Percentiles rank a stretch among this genome's conserved stretches.
phyloP scores from a whole-genome alignment of 345 rosid species.

The Luvunga scandens region DNA sequence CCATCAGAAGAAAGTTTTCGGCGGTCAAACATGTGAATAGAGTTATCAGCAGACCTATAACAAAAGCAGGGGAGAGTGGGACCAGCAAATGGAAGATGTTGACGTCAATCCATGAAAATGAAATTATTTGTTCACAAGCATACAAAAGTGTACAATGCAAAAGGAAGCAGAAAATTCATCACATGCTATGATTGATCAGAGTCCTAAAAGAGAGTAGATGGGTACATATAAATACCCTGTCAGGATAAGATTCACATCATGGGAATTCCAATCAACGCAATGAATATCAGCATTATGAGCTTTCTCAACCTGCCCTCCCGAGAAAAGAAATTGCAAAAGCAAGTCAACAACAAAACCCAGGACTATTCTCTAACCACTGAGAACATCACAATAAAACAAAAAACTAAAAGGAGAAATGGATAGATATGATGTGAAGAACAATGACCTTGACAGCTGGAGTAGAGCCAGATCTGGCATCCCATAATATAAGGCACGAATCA shows the following conservation, averaged over 20 bases:
- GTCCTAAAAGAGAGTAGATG: not conserved
- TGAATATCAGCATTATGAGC: conserved; percentile 70
- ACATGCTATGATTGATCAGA: not conserved
- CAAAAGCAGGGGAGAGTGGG: not conserved
- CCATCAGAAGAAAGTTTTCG: conserved; percentile 58
- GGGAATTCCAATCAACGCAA: conserved; percentile 77
- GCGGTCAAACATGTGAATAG: conserved; percentile 53
- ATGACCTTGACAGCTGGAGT: conserved; percentile 56
- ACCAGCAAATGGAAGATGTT: not conserved
- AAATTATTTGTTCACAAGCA: not conserved
- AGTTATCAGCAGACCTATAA: conserved; percentile 45
- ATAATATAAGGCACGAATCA: conserved; percentile 67
- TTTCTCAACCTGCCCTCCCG: conserved; percentile 55
- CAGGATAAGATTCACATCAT: conserved; percentile 54
- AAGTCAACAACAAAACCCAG: not conserved
- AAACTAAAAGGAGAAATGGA: not conserved
- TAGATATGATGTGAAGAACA: not conserved
- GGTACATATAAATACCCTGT: conserved; percentile 44
- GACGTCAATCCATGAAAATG: not conserved
- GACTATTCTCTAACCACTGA: not conserved
- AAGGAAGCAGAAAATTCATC: not conserved
- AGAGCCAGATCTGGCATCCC: conserved; percentile 64
- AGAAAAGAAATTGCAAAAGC: not conserved
- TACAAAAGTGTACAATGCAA: not conserved
- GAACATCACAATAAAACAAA: not conserved